A percentile compares a stretch with the other conserved stretches of the same genome.
Evolutionary conservation across 306 rosid species (phyloP).

Genomic region (Citrullus amarus): DNA sequence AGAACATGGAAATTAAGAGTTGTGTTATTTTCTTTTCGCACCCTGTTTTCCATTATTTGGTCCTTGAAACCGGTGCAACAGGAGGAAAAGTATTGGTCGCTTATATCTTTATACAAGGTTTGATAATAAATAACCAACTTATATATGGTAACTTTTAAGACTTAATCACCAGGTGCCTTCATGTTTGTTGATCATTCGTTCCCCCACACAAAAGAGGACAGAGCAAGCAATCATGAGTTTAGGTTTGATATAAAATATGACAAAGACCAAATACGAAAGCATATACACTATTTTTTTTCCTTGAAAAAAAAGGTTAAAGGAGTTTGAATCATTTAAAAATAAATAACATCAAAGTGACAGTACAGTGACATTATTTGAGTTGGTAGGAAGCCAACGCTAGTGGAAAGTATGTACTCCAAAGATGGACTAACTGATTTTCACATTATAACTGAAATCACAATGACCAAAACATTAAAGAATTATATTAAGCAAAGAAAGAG

Average conservation of each 20-base stretch:
- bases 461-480: background rate
- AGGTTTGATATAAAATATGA: background rate
- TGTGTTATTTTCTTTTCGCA: background rate
- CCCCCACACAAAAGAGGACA: background rate
- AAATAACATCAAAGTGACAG: background rate
- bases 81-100: background rate
- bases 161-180: background rate
- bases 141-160: background rate
- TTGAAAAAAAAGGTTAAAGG: background rate
- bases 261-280: background rate
- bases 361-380: background rate
- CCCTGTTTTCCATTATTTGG: background rate
- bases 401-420: background rate
- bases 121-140: background rate
- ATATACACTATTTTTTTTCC: background rate
- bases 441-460: background rate
- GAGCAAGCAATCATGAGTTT: background rate
- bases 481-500: background rate
- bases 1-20: background rate
- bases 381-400: background rate
- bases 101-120: background rate
- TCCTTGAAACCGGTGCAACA: background rate
- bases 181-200: background rate
- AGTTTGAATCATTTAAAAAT: background rate
- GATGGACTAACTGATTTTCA: background rate